Evolutionary conservation across 2,329 filamentous ascomycete genomes (phyloP), one percentile per base, ranked within the genome.

Genomic region (Ophiocordyceps sinensis): DNA sequence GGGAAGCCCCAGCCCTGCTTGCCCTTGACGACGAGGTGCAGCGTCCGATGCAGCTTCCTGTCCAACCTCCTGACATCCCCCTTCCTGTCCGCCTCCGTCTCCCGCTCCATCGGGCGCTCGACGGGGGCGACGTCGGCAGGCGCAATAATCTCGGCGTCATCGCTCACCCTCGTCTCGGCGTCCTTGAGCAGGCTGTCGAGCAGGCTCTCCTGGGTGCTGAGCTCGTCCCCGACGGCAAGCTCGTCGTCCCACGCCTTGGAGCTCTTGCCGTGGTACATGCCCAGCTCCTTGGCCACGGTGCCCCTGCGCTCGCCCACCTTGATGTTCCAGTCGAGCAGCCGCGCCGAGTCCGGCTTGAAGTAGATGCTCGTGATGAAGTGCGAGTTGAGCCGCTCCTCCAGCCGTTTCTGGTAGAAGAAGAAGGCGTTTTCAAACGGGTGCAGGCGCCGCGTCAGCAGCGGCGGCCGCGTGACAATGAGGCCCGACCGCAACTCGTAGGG

Each of bases 351-450:
- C 51, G 79, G 79, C 69, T 94, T 94, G 75, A 88, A 94, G 73
- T 94, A 98, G 66, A 96, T 91, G 59, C 84, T 84, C 50, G 84
- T 78, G 43, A 83, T 83, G 62, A 96, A 98, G 2, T 88, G 85
- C 5, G 91, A 73, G 17, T 81, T 79, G 40, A 94, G 73, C 36
- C 91, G 84, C 70, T 98, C 91, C 62, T 96, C 94, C 45, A 98
- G 73, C 13, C 91, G 86, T 53, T 89, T 89, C 67, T 98, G 91
- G 67, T 98, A 98, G 60, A 98, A 87, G 70, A 82, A 94, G 66
- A 82, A 96, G 48, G 89, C 73, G 56, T 86, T 83, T 63, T 98
- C 91, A 63, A 98, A 96, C 12, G 85, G 72, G 29, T 83, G 84
- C 41, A 89, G 79, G 45, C 82, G 71, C 50, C 84, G 82, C 23